A percentile compares a stretch with the other conserved stretches of the same genome.
Evolutionary conservation across 352 stramenopile genomes (phyloP).

Genomic region (Globisporangium iwayamae): DNA sequence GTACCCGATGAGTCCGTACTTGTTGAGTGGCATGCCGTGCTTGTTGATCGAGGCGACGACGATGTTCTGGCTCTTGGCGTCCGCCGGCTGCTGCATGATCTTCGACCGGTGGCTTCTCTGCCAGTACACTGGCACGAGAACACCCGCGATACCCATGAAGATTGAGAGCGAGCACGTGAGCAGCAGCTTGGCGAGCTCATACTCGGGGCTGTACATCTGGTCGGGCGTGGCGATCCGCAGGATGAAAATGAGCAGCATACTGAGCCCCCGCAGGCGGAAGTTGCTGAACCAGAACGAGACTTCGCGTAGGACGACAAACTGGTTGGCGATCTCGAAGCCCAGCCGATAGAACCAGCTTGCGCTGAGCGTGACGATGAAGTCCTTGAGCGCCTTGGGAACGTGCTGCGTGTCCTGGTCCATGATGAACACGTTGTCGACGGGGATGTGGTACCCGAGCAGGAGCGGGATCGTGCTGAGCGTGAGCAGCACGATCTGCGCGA

Average conservation of each 20-base stretch:
- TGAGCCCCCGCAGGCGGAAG: conserved; percentile 16
- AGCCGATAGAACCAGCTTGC: conserved; percentile 30
- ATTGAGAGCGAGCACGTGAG: conserved; percentile 11
- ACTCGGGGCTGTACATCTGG: conserved; percentile 19
- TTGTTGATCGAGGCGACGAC: conserved; percentile 22
- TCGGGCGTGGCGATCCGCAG: conserved; percentile 19
- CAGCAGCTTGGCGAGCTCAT: conserved; percentile 26
- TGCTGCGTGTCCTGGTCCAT: conserved; percentile 6
- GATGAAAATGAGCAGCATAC: conserved; percentile 15
- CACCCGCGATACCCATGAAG: conserved; percentile 13
- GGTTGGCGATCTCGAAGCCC: conserved; percentile 26
- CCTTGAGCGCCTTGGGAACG: conserved; percentile 23
- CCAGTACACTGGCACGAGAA: conserved; percentile 1
- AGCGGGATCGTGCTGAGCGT: conserved; percentile 26
- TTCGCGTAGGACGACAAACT: conserved; percentile 17
- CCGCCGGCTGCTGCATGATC: conserved; percentile 2
- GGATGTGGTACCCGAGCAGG: conserved; percentile 29
- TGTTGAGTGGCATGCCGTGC: conserved; percentile 26
- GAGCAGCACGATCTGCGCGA: conserved; percentile 26
- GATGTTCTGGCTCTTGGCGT: conserved; percentile 19
- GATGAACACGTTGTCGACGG: conserved; percentile 29
- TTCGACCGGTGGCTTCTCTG: background rate
- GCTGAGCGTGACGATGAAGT: conserved; percentile 26
- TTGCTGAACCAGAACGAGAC: conserved; percentile 24
- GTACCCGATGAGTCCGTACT: conserved; percentile 25